Conservation (phyloP, 176 grass and related monocot genomes). For the Aegilops bicornis region DNA sequence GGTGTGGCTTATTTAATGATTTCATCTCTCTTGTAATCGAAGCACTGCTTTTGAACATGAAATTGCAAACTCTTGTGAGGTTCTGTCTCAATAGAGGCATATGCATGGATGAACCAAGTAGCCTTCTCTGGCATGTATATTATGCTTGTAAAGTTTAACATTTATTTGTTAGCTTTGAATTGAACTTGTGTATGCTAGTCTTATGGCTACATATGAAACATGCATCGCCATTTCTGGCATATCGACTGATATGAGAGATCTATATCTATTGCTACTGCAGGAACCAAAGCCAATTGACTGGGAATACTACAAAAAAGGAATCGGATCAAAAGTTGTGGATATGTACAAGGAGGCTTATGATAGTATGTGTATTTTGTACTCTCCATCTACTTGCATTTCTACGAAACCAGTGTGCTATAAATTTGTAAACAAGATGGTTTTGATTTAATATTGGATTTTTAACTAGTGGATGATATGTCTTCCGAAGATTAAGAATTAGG, state of each 20-base stretch:
- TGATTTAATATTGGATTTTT: not conserved
- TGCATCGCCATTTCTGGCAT: not conserved
- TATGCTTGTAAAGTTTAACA: not conserved
- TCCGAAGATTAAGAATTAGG: not conserved
- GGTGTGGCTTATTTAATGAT: not conserved
- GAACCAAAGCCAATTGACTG: constrained; percentile 79
- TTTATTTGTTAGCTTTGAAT: not conserved
- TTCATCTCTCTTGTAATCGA: not conserved
- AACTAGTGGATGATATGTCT: not conserved
- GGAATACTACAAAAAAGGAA: constrained; percentile 80
- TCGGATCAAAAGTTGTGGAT: constrained; percentile 65
- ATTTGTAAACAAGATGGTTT: not conserved
- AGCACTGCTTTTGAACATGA: not conserved
- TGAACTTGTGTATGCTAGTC: not conserved
- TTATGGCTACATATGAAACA: not conserved
- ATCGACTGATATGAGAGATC: not conserved
- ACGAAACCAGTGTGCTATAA: not conserved
- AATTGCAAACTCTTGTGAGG: not conserved
- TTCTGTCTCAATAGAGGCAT: not conserved
- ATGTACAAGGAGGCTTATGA: constrained; percentile 80
- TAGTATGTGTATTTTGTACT: constrained; percentile 40
- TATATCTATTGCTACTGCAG: constrained; percentile 40
- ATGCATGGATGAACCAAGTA: not conserved
- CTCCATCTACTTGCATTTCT: not conserved
- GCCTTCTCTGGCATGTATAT: constrained; percentile 8